Evolutionary conservation across 495 filamentous ascomycete genomes (phyloP).

Genomic region (Penicillium pancosmium): DNA sequence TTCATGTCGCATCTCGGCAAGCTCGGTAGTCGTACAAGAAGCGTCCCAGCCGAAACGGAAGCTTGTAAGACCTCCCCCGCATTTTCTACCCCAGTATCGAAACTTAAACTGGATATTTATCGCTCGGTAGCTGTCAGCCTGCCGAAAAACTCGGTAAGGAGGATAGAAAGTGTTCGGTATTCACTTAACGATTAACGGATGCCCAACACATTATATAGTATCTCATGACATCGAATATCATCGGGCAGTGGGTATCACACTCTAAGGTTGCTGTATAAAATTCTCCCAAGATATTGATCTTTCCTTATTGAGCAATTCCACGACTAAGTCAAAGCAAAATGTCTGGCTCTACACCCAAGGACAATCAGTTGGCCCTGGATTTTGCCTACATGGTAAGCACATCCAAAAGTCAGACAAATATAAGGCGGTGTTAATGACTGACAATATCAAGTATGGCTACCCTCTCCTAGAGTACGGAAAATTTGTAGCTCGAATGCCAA

Average conservation of each 20-base stretch:
- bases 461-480: neutral
- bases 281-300: neutral
- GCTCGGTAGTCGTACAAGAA: constrained; percentile 1
- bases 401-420: too few species aligned
- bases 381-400: neutral
- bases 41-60: neutral
- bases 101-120: neutral
- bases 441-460: neutral
- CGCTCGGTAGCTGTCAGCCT: neutral
- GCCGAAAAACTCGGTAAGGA: neutral
- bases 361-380: neutral
- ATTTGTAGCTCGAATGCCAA: neutral
- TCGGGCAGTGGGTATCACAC: too few species aligned
- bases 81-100: neutral
- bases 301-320: neutral
- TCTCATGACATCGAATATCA: neutral
- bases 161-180: neutral
- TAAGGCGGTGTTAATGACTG: too few species aligned
- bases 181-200: neutral
- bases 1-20: neutral
- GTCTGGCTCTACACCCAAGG: neutral
- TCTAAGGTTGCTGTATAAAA: too few species aligned
- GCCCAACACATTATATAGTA: neutral
- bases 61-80: neutral
- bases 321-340: neutral